A percentile compares a stretch with the other conserved stretches of the same genome.
Evolutionary conservation across 1,284 basidiomycete genomes (phyloP).

Genomic region (Moesziomyces globuligerus): DNA sequence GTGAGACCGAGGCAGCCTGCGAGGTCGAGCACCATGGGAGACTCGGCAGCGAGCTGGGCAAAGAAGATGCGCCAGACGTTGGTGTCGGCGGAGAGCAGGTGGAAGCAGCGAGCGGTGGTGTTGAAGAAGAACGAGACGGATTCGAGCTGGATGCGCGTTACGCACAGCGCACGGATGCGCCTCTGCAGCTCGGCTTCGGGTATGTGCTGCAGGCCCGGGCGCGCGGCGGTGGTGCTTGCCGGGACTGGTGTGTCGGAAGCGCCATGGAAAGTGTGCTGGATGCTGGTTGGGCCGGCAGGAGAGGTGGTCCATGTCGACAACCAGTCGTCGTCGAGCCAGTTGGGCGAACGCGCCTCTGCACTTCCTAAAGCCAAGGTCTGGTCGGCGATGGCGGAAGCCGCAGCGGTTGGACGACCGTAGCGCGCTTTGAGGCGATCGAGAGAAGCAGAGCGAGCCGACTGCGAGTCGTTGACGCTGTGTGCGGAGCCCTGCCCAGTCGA

Average conservation of each 20-base stretch:
- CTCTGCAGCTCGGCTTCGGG: slow-evolving; percentile 17
- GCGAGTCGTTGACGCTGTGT: not conserved
- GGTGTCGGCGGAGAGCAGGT: slow-evolving; percentile 25
- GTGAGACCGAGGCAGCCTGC: slow-evolving; percentile 20
- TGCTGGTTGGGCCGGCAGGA: not conserved
- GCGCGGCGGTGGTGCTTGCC: not conserved
- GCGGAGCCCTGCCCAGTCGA: not conserved
- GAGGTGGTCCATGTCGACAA: slow-evolving; percentile 7
- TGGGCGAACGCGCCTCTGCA: slow-evolving; percentile 1
- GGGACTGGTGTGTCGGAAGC: not conserved
- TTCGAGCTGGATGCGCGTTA: slow-evolving; percentile 18
- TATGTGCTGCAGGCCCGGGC: slow-evolving; percentile 8
- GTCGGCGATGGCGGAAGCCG: not conserved
- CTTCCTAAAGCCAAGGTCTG: not conserved
- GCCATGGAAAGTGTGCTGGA: too few species aligned
- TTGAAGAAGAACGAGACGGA: slow-evolving; percentile 37
- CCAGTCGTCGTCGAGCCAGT: slow-evolving; percentile 22
- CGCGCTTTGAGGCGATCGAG: not conserved
- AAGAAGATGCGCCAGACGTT: slow-evolving; percentile 33
- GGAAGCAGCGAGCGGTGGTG: slow-evolving; percentile 27
- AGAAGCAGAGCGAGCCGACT: not conserved
- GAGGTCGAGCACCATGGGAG: slow-evolving; percentile 17
- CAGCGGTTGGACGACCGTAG: not conserved
- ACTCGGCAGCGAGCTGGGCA: slow-evolving; percentile 17
- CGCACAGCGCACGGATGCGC: slow-evolving; percentile 13